Conservation (phyloP, 1,284 basidiomycete species). For the Laetiporus sulphureus region DNA sequence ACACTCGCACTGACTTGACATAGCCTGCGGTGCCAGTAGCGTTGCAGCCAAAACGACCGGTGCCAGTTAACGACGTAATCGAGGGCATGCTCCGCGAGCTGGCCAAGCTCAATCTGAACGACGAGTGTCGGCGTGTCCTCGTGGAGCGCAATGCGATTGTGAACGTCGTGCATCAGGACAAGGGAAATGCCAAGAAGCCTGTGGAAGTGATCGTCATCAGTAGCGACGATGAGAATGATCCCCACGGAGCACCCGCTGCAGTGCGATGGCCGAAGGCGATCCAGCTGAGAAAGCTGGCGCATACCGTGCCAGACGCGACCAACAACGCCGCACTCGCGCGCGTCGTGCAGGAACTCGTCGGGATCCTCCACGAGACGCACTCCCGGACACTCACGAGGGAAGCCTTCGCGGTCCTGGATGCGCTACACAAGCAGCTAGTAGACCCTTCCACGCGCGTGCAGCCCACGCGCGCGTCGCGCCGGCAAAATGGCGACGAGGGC, state of each 20-base stretch:
- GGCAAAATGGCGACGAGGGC: slow-evolving; percentile 29
- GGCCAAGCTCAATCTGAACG: slow-evolving; percentile 49
- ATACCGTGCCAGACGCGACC: slow-evolving; percentile 35
- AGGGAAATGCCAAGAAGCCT: slow-evolving; percentile 17
- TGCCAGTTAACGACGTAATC: slow-evolving; percentile 24
- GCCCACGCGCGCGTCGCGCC: slow-evolving; percentile 43
- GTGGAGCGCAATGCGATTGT: slow-evolving; percentile 21
- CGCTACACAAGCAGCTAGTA: slow-evolving; percentile 58
- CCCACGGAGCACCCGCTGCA: slow-evolving; percentile 24
- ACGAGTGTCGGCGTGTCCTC: slow-evolving; percentile 26
- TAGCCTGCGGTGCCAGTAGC: slow-evolving; percentile 19
- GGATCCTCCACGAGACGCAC: slow-evolving; percentile 51
- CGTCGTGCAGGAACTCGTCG: slow-evolving; percentile 50
- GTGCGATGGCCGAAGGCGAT: slow-evolving; percentile 43
- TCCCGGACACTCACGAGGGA: slow-evolving; percentile 65
- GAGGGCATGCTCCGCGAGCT: slow-evolving; percentile 51
- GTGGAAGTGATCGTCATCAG: slow-evolving; percentile 38
- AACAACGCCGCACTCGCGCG: slow-evolving; percentile 48
- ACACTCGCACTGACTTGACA: background rate
- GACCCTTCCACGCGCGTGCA: slow-evolving; percentile 54
- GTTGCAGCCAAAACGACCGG: slow-evolving; percentile 10
- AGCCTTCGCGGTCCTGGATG: slow-evolving; percentile 61
- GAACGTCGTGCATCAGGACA: slow-evolving; percentile 9
- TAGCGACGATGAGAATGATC: slow-evolving; percentile 32
- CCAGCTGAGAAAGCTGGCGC: slow-evolving; percentile 41